Evolutionary conservation across 805 yeast species (phyloP).

Genomic region (Candida sanyiensis): DNA sequence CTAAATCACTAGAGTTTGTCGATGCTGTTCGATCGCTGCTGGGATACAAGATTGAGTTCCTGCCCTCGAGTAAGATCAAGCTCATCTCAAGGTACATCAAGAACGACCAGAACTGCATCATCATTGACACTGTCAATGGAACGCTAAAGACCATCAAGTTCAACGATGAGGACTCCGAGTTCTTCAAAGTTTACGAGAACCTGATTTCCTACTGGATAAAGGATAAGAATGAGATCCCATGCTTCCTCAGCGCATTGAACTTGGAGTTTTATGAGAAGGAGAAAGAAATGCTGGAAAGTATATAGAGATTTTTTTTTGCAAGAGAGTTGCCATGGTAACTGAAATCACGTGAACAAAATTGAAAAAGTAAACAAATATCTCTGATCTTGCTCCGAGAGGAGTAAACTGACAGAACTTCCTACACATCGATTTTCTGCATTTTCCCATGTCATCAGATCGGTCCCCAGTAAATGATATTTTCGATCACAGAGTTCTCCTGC

Average conservation of each 20-base stretch:
- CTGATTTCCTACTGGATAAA: conserved; percentile 61
- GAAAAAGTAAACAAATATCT: neutral
- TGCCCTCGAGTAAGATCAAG: conserved; percentile 50
- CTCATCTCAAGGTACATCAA: conserved; percentile 41
- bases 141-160: conserved; percentile 47
- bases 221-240: conserved; percentile 65
- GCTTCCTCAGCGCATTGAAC: conserved; percentile 71
- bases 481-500: conserved; percentile 4
- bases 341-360: too few relatives aligned
- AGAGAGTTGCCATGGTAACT: too few relatives aligned
- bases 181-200: conserved; percentile 37
- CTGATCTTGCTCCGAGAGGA: neutral
- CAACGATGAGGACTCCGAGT: conserved; percentile 24
- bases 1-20: conserved; percentile 66
- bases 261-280: conserved; percentile 52
- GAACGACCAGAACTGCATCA: conserved; percentile 39
- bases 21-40: conserved; percentile 60
- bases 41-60: conserved; percentile 70
- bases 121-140: conserved; percentile 51
- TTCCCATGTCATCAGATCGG: neutral
- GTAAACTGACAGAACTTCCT: neutral
- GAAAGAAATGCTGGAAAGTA: neutral
- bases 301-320: too few relatives aligned
- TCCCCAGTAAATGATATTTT: neutral
- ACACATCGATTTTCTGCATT: neutral